Percentiles rank a stretch among this genome's conserved stretches.
phyloP scores from a whole-genome alignment of 2,329 filamentous ascomycete species.

The Penicillium sclerotiorum region DNA sequence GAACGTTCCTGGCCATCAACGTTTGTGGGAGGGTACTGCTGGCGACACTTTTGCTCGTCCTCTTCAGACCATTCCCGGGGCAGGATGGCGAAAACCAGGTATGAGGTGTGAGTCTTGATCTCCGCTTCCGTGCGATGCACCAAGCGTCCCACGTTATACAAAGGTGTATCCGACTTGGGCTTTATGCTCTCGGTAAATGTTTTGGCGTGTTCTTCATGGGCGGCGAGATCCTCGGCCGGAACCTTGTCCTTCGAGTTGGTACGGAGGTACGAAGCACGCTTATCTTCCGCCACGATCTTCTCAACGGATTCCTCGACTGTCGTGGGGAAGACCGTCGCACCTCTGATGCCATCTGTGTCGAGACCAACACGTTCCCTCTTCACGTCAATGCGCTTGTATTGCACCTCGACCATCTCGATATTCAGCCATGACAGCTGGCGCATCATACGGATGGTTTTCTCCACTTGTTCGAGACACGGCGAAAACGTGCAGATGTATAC shows the following conservation, averaged over 20 bases:
- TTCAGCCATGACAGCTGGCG: constrained; percentile 84
- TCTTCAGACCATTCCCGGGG: constrained; percentile 83
- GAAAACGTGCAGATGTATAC: constrained; percentile 91
- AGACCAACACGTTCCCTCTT: constrained; percentile 78
- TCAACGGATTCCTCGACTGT: constrained; percentile 78
- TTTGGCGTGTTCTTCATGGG: constrained; percentile 33
- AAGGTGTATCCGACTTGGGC: constrained; percentile 38
- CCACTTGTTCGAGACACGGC: constrained; percentile 95
- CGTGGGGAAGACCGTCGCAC: constrained; percentile 65
- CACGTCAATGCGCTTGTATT: constrained; percentile 77
- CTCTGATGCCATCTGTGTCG: constrained; percentile 66
- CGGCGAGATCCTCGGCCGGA: constrained; percentile 15
- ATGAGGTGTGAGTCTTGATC: constrained; percentile 95
- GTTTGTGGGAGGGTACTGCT: constrained; percentile 66
- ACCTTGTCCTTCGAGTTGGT: constrained; percentile 24
- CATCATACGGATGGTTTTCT: constrained; percentile 77
- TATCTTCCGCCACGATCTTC: constrained; percentile 73
- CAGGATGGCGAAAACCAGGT: constrained; percentile 87
- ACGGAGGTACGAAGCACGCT: constrained; percentile 68
- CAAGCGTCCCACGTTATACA: constrained; percentile 75
- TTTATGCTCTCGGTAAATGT: constrained; percentile 8
- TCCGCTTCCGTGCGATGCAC: constrained; percentile 83
- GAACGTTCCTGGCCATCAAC: constrained; percentile 38
- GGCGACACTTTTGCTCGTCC: constrained; percentile 71
- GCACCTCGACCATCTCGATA: constrained; percentile 90